Conservation (phyloP, 2,329 filamentous ascomycete species). For the Scleromitrula shiraiana region DNA sequence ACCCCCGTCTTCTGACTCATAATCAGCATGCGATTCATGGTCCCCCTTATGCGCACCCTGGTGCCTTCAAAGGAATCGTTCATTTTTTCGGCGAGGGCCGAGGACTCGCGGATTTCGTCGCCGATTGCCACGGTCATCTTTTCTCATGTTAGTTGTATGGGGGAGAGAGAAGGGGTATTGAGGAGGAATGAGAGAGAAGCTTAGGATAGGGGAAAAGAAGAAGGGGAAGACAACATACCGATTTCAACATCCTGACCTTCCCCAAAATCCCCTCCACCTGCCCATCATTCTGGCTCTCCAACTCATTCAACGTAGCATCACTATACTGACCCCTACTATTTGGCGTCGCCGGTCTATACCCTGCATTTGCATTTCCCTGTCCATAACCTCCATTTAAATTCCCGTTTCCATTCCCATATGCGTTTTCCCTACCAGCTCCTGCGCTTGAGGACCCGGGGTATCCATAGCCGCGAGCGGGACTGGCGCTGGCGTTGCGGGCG, state of each 20-base stretch:
- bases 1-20: slow-evolving; percentile 96
- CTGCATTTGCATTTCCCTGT: slow-evolving; percentile 22
- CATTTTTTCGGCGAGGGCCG: slow-evolving; percentile 85
- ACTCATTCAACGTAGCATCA: slow-evolving; percentile 80
- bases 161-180: neutral
- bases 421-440: slow-evolving; percentile 15
- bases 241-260: slow-evolving; percentile 83
- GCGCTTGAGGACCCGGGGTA: slow-evolving; percentile 38
- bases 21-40: slow-evolving; percentile 93
- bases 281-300: slow-evolving; percentile 91
- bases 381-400: neutral
- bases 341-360: slow-evolving; percentile 62
- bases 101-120: slow-evolving; percentile 87
- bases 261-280: slow-evolving; percentile 85
- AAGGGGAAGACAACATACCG: slow-evolving; percentile 49
- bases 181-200: neutral
- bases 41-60: slow-evolving; percentile 70
- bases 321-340: slow-evolving; percentile 84
- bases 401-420: slow-evolving; percentile 19
- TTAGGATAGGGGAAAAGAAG: slow-evolving; percentile 3
- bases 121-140: slow-evolving; percentile 90
- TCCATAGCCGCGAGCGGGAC: slow-evolving; percentile 35
- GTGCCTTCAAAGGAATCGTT: slow-evolving; percentile 90
- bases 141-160: neutral
- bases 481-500: slow-evolving; percentile 9